These are phyloP conservation scores for Primulina huaijiensis DNA, from an alignment of 257 asterid genomes.

Conservation along the genomic window DNA sequence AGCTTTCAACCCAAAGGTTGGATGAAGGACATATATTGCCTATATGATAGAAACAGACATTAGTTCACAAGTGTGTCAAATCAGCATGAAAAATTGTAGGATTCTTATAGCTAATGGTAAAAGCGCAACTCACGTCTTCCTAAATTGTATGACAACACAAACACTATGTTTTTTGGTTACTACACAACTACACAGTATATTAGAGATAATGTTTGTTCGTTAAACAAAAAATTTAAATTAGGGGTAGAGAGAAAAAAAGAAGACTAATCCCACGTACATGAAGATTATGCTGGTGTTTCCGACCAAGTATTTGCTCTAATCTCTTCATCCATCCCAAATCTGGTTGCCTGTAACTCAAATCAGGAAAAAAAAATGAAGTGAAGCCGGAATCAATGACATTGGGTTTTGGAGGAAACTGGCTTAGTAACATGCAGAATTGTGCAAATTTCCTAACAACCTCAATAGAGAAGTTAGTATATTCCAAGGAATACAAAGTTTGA, in stretches of 20 bases:
- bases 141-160: background rate
- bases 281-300: slow-evolving; percentile 93
- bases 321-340: slow-evolving; percentile 95
- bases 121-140: background rate
- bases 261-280: slow-evolving; percentile 51
- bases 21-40: slow-evolving; percentile 95
- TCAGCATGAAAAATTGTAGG: background rate
- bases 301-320: slow-evolving; percentile 91
- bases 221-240: no score
- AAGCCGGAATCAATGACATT: slow-evolving; percentile 4
- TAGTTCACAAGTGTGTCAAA: background rate
- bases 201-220: background rate
- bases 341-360: slow-evolving; percentile 69
- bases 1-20: slow-evolving; percentile 86
- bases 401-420: background rate
- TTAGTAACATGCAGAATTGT: background rate
- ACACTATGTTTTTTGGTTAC: background rate
- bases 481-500: background rate
- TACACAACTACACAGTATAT: background rate
- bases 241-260: background rate
- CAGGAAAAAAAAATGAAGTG: slow-evolving; percentile 8
- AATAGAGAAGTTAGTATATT: background rate
- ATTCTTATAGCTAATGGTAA: background rate
- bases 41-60: slow-evolving; percentile 28
- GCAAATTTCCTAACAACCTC: background rate